phyloP scores from a whole-genome alignment of 352 stramenopile species.

The Pythium phragmiticola region DNA sequence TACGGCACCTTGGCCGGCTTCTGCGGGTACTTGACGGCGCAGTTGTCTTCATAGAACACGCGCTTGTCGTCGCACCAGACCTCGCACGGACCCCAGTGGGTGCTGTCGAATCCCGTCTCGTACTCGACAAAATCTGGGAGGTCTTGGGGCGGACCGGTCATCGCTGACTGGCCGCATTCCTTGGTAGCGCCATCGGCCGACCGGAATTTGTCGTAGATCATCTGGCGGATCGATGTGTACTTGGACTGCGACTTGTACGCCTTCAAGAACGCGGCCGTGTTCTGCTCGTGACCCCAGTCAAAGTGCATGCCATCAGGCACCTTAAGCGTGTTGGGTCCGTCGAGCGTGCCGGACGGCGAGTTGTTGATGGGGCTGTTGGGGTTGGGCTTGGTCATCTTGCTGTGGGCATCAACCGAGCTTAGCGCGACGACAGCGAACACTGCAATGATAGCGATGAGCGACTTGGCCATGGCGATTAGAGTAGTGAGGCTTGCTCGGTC shows the following conservation, averaged over 20 bases:
- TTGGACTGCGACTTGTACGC: constrained; percentile 19
- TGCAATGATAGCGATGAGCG: too few relatives aligned
- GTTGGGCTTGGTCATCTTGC: too few relatives aligned
- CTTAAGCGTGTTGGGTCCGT: too few relatives aligned
- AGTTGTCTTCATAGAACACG: constrained; percentile 19
- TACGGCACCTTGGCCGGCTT: constrained; percentile 15
- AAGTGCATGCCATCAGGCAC: too few relatives aligned
- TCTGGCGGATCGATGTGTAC: constrained; percentile 25
- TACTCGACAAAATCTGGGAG: constrained; percentile 16
- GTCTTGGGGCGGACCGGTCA: not conserved
- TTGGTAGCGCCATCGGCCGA: not conserved
- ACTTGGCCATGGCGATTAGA: too few relatives aligned
- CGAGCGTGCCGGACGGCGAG: too few relatives aligned
- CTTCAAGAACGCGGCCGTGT: constrained; percentile 25
- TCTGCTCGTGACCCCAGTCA: constrained; percentile 9
- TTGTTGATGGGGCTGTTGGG: too few relatives aligned
- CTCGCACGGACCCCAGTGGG: constrained; percentile 25
- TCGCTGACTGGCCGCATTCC: not conserved
- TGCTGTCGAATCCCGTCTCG: constrained; percentile 26
- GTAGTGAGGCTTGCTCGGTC: too few relatives aligned
- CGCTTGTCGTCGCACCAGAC: constrained; percentile 20
- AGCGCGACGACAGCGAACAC: too few relatives aligned
- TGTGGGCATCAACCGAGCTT: too few relatives aligned
- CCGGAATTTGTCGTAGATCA: constrained; percentile 15
- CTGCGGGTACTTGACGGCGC: constrained; percentile 15